Conservation (phyloP, 371 early-diverging fungal species). For the Choanephora cucurbitarum region DNA sequence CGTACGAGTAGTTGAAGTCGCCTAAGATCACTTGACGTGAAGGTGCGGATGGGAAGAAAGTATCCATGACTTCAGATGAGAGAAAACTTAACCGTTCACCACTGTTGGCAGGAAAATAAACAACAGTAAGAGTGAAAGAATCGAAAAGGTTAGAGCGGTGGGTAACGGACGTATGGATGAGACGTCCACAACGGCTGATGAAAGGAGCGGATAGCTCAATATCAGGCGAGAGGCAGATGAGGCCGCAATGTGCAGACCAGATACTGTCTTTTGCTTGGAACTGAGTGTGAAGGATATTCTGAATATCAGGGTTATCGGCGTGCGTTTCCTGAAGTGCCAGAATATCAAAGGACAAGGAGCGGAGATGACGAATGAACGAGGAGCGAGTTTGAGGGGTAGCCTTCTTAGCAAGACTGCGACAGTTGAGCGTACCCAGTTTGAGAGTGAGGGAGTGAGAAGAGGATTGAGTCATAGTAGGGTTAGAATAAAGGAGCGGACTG, state of each 20-base stretch:
- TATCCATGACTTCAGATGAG: background rate
- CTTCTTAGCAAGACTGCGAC: constrained; percentile 8
- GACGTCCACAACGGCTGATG: constrained; percentile 6
- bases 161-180: constrained; percentile 1
- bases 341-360: background rate
- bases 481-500: no score
- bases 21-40: background rate
- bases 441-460: no score
- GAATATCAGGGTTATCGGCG: background rate
- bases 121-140: background rate
- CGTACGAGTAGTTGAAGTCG: background rate
- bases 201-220: background rate
- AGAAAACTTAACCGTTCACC: background rate
- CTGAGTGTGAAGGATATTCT: constrained; percentile 2
- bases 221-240: constrained; percentile 6
- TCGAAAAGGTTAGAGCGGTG: background rate
- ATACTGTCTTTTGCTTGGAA: constrained; percentile 1
- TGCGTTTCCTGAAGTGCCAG: constrained; percentile 8
- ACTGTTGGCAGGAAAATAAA: background rate
- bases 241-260: constrained; percentile 8
- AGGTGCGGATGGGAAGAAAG: background rate
- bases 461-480: no score
- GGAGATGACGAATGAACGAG: constrained; percentile 4
- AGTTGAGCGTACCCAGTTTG: constrained; percentile 3
- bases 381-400: background rate